Evolutionary conservation across 139 green algal genomes (phyloP).

Genomic region (Chlorella ohadii): DNA sequence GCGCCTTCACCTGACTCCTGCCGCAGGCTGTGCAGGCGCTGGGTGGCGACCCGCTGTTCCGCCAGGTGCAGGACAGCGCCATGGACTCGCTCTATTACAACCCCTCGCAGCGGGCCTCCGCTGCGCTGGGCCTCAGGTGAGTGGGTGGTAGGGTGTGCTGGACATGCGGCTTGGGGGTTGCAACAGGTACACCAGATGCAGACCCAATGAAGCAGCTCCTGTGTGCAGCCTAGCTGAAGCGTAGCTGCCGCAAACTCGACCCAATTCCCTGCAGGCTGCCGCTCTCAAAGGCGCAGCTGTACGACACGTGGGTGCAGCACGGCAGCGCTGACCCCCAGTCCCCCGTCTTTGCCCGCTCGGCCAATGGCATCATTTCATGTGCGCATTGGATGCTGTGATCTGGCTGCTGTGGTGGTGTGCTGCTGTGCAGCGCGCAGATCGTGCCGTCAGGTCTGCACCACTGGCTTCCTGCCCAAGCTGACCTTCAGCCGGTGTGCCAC

Average conservation of each 20-base stretch:
- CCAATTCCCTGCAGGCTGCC: not conserved
- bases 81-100: not conserved
- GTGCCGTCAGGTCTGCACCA: too few species aligned
- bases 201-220: too few species aligned
- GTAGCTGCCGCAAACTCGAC: too few species aligned
- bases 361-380: conserved; percentile 5
- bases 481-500: too few species aligned
- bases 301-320: conserved; percentile 16
- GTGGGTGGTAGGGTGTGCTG: too few species aligned
- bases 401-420: too few species aligned
- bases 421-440: too few species aligned
- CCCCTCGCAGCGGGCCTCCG: not conserved
- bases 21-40: not conserved
- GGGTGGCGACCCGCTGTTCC: not conserved
- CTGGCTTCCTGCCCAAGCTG: too few species aligned
- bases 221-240: too few species aligned
- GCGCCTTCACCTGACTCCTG: not conserved
- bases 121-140: not conserved
- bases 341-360: not conserved
- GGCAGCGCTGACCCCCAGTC: not conserved
- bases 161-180: too few species aligned
- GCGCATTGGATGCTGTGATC: too few species aligned
- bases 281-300: conserved; percentile 13
- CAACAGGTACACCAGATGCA: too few species aligned
- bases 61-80: not conserved